Evolutionary conservation across 257 asterid genomes (phyloP).

Genomic region (Capsicum chinense): DNA sequence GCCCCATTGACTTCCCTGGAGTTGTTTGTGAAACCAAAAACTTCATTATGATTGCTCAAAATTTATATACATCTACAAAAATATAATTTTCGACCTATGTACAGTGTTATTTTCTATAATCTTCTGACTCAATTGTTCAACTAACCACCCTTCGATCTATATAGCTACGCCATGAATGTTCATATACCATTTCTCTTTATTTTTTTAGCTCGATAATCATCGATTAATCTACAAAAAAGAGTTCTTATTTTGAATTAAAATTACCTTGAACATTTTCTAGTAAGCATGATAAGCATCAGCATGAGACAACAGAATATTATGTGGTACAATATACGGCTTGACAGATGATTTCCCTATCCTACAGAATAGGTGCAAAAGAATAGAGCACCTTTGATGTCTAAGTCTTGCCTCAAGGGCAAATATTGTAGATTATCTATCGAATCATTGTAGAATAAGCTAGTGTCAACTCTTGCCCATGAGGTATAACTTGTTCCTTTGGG

Average conservation of each 20-base stretch:
- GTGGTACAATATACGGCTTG: constrained; percentile 78
- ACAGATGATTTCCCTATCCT: constrained; percentile 68
- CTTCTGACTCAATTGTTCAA: not conserved
- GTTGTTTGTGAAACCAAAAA: not conserved
- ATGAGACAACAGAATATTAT: constrained; percentile 74
- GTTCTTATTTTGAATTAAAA: not conserved
- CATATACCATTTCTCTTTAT: not conserved
- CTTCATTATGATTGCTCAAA: not conserved
- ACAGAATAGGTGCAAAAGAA: constrained; percentile 68
- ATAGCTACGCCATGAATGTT: not conserved
- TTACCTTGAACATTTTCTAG: constrained; percentile 68
- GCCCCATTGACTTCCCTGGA: constrained; percentile 72
- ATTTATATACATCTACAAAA: not conserved
- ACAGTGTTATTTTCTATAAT: not conserved
- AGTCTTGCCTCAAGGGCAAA: no score
- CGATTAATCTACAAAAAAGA: not conserved
- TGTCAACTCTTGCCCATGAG: no score
- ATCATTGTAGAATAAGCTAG: no score
- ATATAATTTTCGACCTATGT: not conserved
- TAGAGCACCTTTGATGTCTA: constrained; percentile 56
- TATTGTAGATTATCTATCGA: no score
- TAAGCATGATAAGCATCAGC: constrained; percentile 71
- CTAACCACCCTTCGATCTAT: not conserved
- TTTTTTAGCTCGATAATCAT: not conserved
- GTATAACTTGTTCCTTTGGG: no score